phyloP scores from a whole-genome alignment of 805 yeast species.

The Nakazawaea wyomingensis region DNA sequence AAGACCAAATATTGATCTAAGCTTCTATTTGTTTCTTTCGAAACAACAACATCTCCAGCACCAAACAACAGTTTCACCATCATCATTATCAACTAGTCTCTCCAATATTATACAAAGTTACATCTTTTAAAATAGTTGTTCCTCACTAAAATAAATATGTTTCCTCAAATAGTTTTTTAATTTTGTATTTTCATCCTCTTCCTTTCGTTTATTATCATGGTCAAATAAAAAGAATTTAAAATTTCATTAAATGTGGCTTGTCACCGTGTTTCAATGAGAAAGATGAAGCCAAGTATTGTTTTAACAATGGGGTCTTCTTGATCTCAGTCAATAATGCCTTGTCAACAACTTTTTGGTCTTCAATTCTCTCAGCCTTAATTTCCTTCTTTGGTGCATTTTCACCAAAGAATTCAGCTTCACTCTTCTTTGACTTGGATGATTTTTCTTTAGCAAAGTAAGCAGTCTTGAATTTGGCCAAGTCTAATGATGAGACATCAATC shows the following conservation, averaged over 20 bases:
- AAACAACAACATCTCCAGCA: too few relatives aligned
- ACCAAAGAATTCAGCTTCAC: slow-evolving; percentile 89
- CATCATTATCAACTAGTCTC: too few relatives aligned
- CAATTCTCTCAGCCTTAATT: slow-evolving; percentile 88
- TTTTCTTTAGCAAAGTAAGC: slow-evolving; percentile 97
- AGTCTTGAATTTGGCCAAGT: slow-evolving; percentile 86
- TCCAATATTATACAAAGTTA: too few relatives aligned
- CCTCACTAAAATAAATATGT: too few relatives aligned
- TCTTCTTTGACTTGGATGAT: slow-evolving; percentile 71
- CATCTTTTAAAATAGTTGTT: too few relatives aligned
- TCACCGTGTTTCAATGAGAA: slow-evolving; percentile 98
- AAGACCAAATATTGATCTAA: too few relatives aligned
- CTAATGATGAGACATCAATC: slow-evolving; percentile 72
- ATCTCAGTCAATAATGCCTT: slow-evolving; percentile 87
- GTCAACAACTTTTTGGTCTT: slow-evolving; percentile 95
- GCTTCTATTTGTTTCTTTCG: too few relatives aligned
- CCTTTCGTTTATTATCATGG: too few relatives aligned
- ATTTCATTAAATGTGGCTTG: slow-evolving; percentile 96
- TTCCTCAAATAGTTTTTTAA: too few relatives aligned
- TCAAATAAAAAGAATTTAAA: slow-evolving; percentile 48
- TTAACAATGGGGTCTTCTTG: slow-evolving; percentile 95
- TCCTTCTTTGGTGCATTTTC: slow-evolving; percentile 74
- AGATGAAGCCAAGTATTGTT: slow-evolving; percentile 91
- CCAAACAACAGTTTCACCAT: too few relatives aligned
- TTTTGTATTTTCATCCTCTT: too few relatives aligned